Percentiles rank a stretch among this genome's conserved stretches.
These are phyloP conservation scores for Kodamaea lidongshanica DNA, from an alignment of 805 yeast genomes.

Conservation along the genomic window DNA sequence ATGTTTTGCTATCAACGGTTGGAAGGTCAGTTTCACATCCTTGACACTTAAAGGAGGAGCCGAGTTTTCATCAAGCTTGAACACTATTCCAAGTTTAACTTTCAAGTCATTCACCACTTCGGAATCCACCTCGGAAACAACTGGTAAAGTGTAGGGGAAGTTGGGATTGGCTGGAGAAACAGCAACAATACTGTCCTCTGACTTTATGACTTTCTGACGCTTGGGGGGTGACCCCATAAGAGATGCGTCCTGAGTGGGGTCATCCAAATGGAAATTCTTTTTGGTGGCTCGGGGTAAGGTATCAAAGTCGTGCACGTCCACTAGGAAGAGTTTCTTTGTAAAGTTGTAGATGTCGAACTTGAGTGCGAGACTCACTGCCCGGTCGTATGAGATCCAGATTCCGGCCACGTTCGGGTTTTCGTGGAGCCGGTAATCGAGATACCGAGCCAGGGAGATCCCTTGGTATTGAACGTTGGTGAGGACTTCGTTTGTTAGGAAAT, in stretches of 20 bases:
- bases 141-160: constrained; percentile 45
- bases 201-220: constrained; percentile 15
- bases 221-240: constrained; percentile 33
- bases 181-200: constrained; percentile 3
- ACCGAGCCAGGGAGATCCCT: constrained; percentile 13
- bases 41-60: constrained; percentile 13
- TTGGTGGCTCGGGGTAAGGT: constrained; percentile 24
- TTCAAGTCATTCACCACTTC: constrained; percentile 30
- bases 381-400: constrained; percentile 40
- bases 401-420: constrained; percentile 27
- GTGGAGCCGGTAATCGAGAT: constrained; percentile 24
- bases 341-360: constrained; percentile 36
- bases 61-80: constrained; percentile 29
- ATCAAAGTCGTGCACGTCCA: constrained; percentile 42
- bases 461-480: constrained; percentile 26
- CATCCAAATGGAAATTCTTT: constrained; percentile 19
- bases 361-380: constrained; percentile 33
- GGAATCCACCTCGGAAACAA: constrained; percentile 30
- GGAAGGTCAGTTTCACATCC: constrained; percentile 23
- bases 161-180: constrained; percentile 28
- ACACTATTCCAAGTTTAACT: constrained; percentile 27
- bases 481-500: constrained; percentile 29
- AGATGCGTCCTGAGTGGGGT: constrained; percentile 10
- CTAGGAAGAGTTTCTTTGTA: constrained; percentile 30
- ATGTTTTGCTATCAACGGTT: constrained; percentile 16